Evolutionary conservation across 176 grass and related monocot genomes (phyloP).

Genomic region (Oryza nivara): DNA sequence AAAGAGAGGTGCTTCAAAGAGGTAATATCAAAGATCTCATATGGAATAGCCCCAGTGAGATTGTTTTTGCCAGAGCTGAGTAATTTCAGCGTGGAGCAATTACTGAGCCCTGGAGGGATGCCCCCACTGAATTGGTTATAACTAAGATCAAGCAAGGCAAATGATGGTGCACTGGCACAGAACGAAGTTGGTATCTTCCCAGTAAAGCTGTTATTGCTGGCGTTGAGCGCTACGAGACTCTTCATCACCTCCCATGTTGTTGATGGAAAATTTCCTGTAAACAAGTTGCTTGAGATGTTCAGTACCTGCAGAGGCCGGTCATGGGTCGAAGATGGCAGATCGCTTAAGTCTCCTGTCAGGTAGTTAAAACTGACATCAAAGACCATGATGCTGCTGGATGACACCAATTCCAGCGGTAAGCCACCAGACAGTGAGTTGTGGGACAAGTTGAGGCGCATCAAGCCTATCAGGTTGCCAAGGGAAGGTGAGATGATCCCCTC

Average conservation of each 20-base stretch:
- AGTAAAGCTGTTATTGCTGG: slow-evolving; percentile 53
- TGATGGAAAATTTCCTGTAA: slow-evolving; percentile 40
- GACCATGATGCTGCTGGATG: slow-evolving; percentile 30
- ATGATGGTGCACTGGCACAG: neutral
- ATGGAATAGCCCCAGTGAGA: slow-evolving; percentile 33
- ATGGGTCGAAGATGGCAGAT: slow-evolving; percentile 27
- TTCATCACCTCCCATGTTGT: slow-evolving; percentile 37
- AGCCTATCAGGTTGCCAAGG: slow-evolving; percentile 44
- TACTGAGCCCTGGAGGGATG: slow-evolving; percentile 30
- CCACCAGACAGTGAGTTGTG: slow-evolving; percentile 39
- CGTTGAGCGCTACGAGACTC: slow-evolving; percentile 39
- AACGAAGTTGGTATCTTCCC: slow-evolving; percentile 39
- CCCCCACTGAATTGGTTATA: slow-evolving; percentile 47
- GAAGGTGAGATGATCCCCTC: slow-evolving; percentile 48
- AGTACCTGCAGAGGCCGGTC: slow-evolving; percentile 40
- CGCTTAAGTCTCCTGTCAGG: slow-evolving; percentile 27
- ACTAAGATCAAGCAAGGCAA: slow-evolving; percentile 44
- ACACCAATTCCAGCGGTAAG: slow-evolving; percentile 34
- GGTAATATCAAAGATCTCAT: slow-evolving; percentile 30
- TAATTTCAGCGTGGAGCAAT: slow-evolving; percentile 33
- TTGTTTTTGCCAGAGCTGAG: slow-evolving; percentile 43
- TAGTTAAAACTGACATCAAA: slow-evolving; percentile 60
- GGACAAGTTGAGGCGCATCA: slow-evolving; percentile 48
- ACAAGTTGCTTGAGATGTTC: slow-evolving; percentile 57
- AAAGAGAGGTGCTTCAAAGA: slow-evolving; percentile 41